Conservation (phyloP, 139 green algal species). For the Auxenochlorella pyrenoidosa region DNA sequence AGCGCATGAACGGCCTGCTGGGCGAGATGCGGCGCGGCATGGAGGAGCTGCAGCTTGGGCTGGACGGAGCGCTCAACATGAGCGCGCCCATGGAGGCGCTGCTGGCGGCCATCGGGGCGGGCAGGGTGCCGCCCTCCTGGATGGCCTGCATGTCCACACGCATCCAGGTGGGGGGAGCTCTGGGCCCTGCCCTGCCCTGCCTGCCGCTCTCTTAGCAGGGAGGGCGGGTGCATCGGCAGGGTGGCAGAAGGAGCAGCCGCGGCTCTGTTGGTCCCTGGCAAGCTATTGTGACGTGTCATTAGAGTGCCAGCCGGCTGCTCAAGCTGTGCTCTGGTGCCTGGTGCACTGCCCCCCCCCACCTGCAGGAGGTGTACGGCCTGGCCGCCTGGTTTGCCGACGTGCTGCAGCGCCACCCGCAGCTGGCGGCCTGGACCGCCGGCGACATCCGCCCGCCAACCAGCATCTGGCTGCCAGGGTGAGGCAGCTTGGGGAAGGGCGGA, state of each 20-base stretch:
- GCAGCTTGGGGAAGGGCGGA: not conserved
- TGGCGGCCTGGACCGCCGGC: conserved; percentile 82
- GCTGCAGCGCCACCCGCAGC: conserved; percentile 76
- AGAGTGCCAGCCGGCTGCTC: not conserved
- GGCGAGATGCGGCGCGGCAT: conserved; percentile 82
- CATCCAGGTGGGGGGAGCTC: conserved; percentile 74
- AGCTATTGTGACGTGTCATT: no score
- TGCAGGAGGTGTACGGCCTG: conserved; percentile 70
- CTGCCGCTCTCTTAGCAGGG: no score
- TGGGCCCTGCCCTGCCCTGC: no score
- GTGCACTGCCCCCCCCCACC: conserved; percentile 2
- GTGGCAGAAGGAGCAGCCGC: no score
- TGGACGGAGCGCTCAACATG: conserved; percentile 94
- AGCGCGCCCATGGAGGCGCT: conserved; percentile 77
- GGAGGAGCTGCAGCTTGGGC: conserved; percentile 89
- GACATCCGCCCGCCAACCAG: conserved; percentile 79
- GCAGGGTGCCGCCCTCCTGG: conserved; percentile 69
- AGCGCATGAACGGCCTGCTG: conserved; percentile 89
- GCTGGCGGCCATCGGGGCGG: not conserved
- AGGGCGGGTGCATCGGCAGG: no score
- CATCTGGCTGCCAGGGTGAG: conserved; percentile 77
- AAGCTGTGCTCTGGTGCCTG: not conserved
- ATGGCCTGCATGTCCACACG: conserved; percentile 85
- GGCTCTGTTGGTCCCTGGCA: no score
- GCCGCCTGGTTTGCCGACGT: conserved; percentile 78